A percentile compares a stretch with the other conserved stretches of the same genome.
Conservation (phyloP, 805 yeast genomes). For the Wickerhamomyces sydowiorum region DNA sequence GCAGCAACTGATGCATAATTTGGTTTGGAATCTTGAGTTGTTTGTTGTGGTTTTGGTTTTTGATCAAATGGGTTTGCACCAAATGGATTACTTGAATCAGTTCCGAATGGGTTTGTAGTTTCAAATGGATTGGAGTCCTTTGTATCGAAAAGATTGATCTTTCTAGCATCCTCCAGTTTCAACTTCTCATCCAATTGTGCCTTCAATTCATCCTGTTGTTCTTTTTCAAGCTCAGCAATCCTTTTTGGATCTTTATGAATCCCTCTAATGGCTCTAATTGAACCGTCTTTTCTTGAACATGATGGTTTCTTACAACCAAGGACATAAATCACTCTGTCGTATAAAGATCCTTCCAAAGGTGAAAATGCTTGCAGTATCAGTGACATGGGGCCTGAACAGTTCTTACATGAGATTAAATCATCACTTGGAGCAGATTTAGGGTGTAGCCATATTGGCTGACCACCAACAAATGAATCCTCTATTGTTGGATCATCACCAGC, state of each 20-base stretch:
- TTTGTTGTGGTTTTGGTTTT: constrained; percentile 2
- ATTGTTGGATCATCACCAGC: constrained; percentile 37
- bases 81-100: no score
- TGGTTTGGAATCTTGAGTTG: constrained; percentile 5
- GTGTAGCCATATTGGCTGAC: constrained; percentile 68
- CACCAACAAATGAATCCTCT: constrained; percentile 81
- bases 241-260: constrained; percentile 52
- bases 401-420: constrained; percentile 52
- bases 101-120: constrained; percentile 26
- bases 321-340: constrained; percentile 78
- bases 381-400: constrained; percentile 58
- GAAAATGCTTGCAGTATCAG: constrained; percentile 76
- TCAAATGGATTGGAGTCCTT: constrained; percentile 24
- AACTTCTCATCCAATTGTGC: constrained; percentile 37
- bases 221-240: constrained; percentile 32
- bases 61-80: constrained; percentile 36
- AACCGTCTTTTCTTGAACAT: constrained; percentile 68
- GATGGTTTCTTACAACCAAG: constrained; percentile 61
- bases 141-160: constrained; percentile 23
- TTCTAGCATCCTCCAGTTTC: constrained; percentile 36
- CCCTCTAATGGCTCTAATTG: constrained; percentile 74
- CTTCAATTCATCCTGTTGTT: constrained; percentile 35
- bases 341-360: constrained; percentile 63
- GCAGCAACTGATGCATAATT: constrained; percentile 29
- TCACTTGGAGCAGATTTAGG: constrained; percentile 50